Evolutionary conservation across 1,139 yeast genomes (phyloP), one percentile per base, ranked within the genome.

Genomic region (Taphrina sp.): DNA sequence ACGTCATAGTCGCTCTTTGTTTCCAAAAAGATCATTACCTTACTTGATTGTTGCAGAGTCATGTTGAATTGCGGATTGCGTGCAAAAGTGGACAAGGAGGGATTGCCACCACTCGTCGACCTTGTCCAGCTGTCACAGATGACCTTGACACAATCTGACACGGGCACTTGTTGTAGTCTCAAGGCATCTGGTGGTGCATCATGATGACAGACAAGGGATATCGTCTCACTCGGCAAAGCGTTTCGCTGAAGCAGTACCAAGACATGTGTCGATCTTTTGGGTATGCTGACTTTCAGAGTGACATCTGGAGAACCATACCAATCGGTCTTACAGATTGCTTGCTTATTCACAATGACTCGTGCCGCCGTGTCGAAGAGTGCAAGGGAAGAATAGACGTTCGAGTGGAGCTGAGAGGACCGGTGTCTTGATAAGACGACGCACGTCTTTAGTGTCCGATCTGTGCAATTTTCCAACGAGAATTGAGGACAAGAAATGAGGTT

Each of bases 61-160:
- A 66, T 71, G 52, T 71, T 69, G 63, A 72, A 84, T 61, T 85
- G 88, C 0, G 95, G 95, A 62, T 85, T 86, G 36, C 71, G 67
- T 33, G 77, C 70, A 63, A 75, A 85, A 0, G 77, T 69, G 1
- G 78, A 70, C 41, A 72, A 61, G 0, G 77, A 63, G 79, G 82
- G 78, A 61, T 75, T 77, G 0, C 92, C 90, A 1, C 87, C 89
- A 41, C 75, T 69, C 14, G 69, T 68, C 1, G 68, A 67, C 1
- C 66, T 63, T 12, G 69, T 70, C 90, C 92, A 84, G 28, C 66
- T 69, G 8, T 76, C 83, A 0, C 67, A 64, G 0, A 69, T 56
- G 1, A 69, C 66, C 0, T 63, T 59, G 0, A 62, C 41, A 39
- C 61, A 69, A 7, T 16, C 41, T 4, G 28, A 10, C 3, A 24